Evolutionary conservation across 2,329 filamentous ascomycete genomes (phyloP).

Genomic region (Colletotrichum magnum): DNA sequence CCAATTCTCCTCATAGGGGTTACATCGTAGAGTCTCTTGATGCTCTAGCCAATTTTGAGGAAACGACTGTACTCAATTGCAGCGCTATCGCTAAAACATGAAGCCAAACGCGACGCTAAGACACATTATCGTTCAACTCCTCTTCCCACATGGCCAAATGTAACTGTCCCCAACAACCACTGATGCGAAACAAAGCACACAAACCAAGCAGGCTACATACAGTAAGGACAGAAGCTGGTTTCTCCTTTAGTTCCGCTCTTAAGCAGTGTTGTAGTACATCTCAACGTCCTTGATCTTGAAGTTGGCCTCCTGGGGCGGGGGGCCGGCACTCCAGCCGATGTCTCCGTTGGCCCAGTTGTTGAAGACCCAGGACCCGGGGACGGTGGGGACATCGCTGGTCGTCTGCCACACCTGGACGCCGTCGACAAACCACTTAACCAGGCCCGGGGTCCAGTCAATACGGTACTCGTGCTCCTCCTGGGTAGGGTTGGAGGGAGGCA

Average conservation of each 20-base stretch:
- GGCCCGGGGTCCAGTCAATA: slow-evolving; percentile 48
- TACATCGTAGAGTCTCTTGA: no score
- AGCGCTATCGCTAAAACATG: background rate
- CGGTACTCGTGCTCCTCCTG: slow-evolving; percentile 49
- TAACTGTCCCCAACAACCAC: no score
- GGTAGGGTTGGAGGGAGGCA: slow-evolving; percentile 44
- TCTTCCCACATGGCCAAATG: no score
- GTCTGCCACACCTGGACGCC: slow-evolving; percentile 46
- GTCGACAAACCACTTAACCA: slow-evolving; percentile 47
- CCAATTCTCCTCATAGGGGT: no score
- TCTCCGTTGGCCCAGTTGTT: slow-evolving; percentile 53
- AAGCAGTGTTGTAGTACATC: slow-evolving; percentile 49
- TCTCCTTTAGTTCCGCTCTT: background rate
- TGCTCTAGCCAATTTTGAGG: no score
- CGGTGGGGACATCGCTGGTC: slow-evolving; percentile 45
- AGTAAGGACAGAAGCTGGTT: no score
- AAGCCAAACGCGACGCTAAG: no score
- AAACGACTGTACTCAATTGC: background rate
- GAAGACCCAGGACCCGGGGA: slow-evolving; percentile 47
- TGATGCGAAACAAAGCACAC: no score
- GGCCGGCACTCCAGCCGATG: slow-evolving; percentile 48
- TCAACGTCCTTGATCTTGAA: slow-evolving; percentile 44
- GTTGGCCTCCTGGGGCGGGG: slow-evolving; percentile 45
- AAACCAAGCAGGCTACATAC: no score
- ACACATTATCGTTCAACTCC: no score